Base-by-base conservation (phyloP, 345 rosid species). In the Nasturtium officinale region DNA sequence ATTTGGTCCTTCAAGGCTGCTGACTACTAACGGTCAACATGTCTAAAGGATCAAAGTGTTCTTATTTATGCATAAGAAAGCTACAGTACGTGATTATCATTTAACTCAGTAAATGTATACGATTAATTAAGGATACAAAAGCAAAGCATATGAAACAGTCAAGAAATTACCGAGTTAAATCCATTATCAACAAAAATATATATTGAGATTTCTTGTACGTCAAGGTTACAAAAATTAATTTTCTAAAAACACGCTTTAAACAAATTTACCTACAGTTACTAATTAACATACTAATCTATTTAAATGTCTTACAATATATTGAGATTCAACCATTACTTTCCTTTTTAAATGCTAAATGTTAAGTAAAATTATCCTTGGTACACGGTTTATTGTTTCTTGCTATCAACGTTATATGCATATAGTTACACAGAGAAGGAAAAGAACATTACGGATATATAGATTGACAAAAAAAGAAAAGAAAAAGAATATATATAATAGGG, bases 1-100 rank as follows among this genome's bases (percentile, higher is more conserved):
- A 13, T 64, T 48, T 71, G 76, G 80, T 71, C 80, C 76, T 38
- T 71, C 67, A 71, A 77, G 80, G 76, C 80, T 71, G 80, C 80
- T 70, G 17, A 55, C 2, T 20, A 25, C 58, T 57, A 71, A 28
- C 76, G 72, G 72, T 77, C 80, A 77, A 77, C 53, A 48, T 77
- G 61, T 63, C 75, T 46, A 37, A 61, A 56, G 20, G 18, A 67
- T 74, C 11, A 26, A 43, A 8, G 52, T 48, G 61, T 35, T 64
- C 11, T 12, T 57, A 45, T 47, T 17, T 37, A 37, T 15, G 35
- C 60, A 35, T 55, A 54, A 43, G 40, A 35, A 61, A 43, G 66
- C 58, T 29, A 61, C 37, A 8, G 37, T 33, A 33, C 38, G 38
- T 35, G 38, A 9, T 0, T 40, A 20, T 15, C 37, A 72, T n/a